phyloP scores from a whole-genome alignment of 345 rosid species.

The Populus pruinosa region DNA sequence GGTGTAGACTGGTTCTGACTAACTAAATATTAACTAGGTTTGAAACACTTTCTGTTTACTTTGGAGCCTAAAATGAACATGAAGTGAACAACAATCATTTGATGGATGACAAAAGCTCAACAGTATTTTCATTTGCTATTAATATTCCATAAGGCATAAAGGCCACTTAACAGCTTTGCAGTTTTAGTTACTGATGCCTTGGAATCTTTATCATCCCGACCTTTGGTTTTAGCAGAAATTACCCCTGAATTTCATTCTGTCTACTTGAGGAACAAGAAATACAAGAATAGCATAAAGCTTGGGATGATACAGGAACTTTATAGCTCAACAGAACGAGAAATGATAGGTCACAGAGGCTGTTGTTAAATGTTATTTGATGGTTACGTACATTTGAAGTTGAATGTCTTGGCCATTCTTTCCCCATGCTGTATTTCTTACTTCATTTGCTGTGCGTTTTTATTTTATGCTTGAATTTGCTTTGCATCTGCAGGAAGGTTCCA shows the following conservation, averaged over 20 bases:
- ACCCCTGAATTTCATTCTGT: not conserved
- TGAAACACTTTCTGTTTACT: not conserved
- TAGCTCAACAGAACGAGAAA: not conserved
- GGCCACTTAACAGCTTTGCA: not conserved
- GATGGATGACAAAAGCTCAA: not conserved
- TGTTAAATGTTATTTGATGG: not conserved
- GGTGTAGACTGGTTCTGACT: not conserved
- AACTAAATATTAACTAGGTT: not conserved
- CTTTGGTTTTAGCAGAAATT: not conserved
- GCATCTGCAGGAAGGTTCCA: constrained; percentile 67
- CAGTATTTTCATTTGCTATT: not conserved
- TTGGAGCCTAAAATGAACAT: not conserved
- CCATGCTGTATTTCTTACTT: not conserved
- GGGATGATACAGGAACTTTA: not conserved
- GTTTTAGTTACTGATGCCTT: not conserved
- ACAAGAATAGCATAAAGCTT: not conserved
- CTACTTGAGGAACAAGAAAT: not conserved
- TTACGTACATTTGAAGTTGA: not conserved
- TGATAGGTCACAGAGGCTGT: not conserved
- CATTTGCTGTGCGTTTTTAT: not conserved
- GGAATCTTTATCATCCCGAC: not conserved
- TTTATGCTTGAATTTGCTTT: constrained; percentile 20
- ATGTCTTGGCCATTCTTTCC: not conserved
- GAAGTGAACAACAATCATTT: not conserved
- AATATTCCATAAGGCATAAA: not conserved